Evolutionary conservation across 352 stramenopile species (phyloP).

Genomic region (Phytophthora boehmeriae): DNA sequence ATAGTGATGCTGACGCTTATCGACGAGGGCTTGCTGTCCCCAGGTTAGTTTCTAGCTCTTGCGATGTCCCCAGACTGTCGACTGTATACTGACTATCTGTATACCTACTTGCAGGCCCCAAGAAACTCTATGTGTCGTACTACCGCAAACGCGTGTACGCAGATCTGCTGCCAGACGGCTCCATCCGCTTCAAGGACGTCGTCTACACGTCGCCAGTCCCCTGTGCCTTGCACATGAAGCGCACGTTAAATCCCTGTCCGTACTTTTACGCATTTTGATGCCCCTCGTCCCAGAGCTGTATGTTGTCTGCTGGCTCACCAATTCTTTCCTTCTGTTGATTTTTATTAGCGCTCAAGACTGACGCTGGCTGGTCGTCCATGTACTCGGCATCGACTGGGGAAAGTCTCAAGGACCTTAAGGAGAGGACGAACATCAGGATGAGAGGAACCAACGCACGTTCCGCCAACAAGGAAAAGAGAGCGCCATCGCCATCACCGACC

Average conservation of each 20-base stretch:
- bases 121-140: slow-evolving; percentile 85
- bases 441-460: slow-evolving; percentile 63
- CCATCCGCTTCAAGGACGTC: slow-evolving; percentile 78
- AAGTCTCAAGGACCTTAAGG: slow-evolving; percentile 83
- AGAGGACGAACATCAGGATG: slow-evolving; percentile 75
- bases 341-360: slow-evolving; percentile 63
- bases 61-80: too few species aligned
- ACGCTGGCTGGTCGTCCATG: slow-evolving; percentile 84
- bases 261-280: too few species aligned
- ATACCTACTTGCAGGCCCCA: slow-evolving; percentile 37
- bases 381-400: slow-evolving; percentile 67
- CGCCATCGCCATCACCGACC: slow-evolving; percentile 24
- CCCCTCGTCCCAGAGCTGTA: slow-evolving; percentile 7
- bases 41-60: too few species aligned
- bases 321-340: background rate
- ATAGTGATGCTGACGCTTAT: slow-evolving; percentile 71
- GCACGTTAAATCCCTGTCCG: slow-evolving; percentile 76
- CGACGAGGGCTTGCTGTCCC: slow-evolving; percentile 62
- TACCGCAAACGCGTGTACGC: slow-evolving; percentile 83
- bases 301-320: background rate
- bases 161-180: slow-evolving; percentile 73
- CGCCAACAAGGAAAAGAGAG: slow-evolving; percentile 66
- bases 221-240: slow-evolving; percentile 83
- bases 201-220: slow-evolving; percentile 79
- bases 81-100: too few species aligned